These are phyloP conservation scores for Yamadazyma akitaensis DNA, from an alignment of 805 yeast species.

Conservation along the genomic window DNA sequence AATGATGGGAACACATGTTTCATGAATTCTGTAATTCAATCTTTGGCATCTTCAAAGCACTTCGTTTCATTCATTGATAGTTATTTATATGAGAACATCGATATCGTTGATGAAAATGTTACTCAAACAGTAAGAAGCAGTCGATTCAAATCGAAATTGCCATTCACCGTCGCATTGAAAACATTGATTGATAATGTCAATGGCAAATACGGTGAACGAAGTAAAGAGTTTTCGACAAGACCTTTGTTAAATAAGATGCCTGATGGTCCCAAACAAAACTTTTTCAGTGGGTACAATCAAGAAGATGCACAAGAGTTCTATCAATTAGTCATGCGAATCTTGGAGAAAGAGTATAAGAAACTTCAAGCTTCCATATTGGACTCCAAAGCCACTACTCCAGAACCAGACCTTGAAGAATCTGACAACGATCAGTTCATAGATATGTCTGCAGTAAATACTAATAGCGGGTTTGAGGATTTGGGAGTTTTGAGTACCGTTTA, in stretches of 20 bases:
- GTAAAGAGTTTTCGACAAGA: constrained; percentile 62
- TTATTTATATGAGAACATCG: constrained; percentile 26
- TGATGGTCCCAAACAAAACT: constrained; percentile 72
- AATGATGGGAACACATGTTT: constrained; percentile 95
- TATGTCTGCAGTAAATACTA: constrained; percentile 21
- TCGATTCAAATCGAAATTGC: constrained; percentile 24
- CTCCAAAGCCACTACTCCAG: constrained; percentile 15
- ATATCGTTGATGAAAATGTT: constrained; percentile 12
- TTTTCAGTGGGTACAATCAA: constrained; percentile 82
- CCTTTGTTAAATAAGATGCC: constrained; percentile 64
- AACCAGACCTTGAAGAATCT: constrained; percentile 15
- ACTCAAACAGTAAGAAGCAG: constrained; percentile 8
- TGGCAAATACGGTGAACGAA: constrained; percentile 47
- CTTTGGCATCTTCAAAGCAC: constrained; percentile 69
- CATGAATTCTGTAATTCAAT: constrained; percentile 87
- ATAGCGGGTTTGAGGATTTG: constrained; percentile 41
- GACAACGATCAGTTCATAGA: constrained; percentile 19
- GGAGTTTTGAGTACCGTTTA: constrained; percentile 63
- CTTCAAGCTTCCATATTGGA: constrained; percentile 6
- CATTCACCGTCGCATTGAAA: constrained; percentile 54
- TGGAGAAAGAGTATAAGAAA: constrained; percentile 56
- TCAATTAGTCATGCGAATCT: constrained; percentile 66
- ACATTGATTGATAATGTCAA: constrained; percentile 55
- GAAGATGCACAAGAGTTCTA: constrained; percentile 97
- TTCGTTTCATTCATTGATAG: constrained; percentile 54